Evolutionary conservation across 192 early-diverging fungal species (phyloP), one percentile per base, ranked within the genome.

Genomic region (Podila horticola): DNA sequence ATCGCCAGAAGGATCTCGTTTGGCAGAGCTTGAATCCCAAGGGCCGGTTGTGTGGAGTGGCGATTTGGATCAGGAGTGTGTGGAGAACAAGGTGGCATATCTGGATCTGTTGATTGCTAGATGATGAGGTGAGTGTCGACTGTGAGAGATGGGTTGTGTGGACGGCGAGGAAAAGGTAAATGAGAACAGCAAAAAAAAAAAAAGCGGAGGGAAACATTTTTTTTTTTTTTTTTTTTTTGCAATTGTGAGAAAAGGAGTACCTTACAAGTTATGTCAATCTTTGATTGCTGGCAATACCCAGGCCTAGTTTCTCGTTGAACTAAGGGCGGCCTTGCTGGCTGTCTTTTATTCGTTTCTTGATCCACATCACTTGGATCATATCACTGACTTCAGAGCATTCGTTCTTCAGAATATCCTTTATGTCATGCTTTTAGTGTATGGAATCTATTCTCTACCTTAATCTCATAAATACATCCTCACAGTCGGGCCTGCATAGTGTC

Each of bases 1-100:
- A 79, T 58, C 5, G 63, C 51, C 9, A 79, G 59, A 28, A 79
- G 59, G 2, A 79, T 6, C 55, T 79, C 76, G 17, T 57, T 79
- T 2, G 76, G 76, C 8, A 79, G 64, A 12, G 19, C n/a, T 4
- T 31, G 5, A 8, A 10, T 41, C 10, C 12, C 9, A 7, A n/a
- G 17, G 67, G 52, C 17, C 8, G 52, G 52, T 55, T 20, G 4
- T n/a, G 24, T 55, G 22, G 24, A 24, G 24, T 3, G 8, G 6
- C 24, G 8, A 9, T 22, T 3, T 24, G 19, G 15, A 2, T 12
- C 2, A 24, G 12, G 24, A 4, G 0, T 22, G 52, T 55, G 22
- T 22, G 51, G 51, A 2, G 22, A 55, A 11, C 7, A 22, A 24
- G n/a, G 52, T 55, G 8, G 12, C 24, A 55, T 55, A 19, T 45